Base-by-base conservation (phyloP, 495 filamentous ascomycete genomes). In the Xylaria grammica region DNA sequence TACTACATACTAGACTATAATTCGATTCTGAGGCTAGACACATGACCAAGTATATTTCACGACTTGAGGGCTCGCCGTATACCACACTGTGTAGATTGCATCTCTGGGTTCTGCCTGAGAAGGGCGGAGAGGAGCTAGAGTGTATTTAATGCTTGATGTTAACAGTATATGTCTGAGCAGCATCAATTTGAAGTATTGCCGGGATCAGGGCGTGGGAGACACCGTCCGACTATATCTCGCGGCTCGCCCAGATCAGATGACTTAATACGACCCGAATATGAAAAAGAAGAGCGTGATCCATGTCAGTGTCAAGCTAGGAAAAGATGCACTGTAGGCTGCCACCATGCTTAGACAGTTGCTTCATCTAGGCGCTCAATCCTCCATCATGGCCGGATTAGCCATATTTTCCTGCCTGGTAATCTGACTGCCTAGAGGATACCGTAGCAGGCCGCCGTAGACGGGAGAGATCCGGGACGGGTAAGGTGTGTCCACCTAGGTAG, bases 181-280 rank as follows among this genome's bases (percentile, higher is more conserved):
- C 40, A 36, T 36, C 32, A 36, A 36, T 36, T 36, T 36, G 26
- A 57, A 44, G 40, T 9, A 32, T 15, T 46, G n/a, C 55, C n/a
- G 17, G 19, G 29, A 34, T 32, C 15, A 34, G 40, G 42, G 26
- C 10, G 15, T 26, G 8, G 19, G 15, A 34, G 34, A 36, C 29
- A 19, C 26, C 29, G 56, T 59, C 17, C 40, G 27, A 42, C 42
- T 26, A 46, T 36, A 59, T 59, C 36, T 4, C 24, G 56, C 5
- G 17, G 42, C 3, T 36, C 34, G 56, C 29, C 42, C n/a, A 48
- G 29, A 59, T 48, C 42, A 17, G 26, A 20, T 48, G n/a, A 48
- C 19, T 20, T 42, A 36, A 58, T 40, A 40, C 7, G 38, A 58
- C 40, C 26, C 11, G 4, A 32, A 32, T 2, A n/a, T 3, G 6